Base-by-base conservation (phyloP, 2,329 filamentous ascomycete species). In the Fusarium nanum region DNA sequence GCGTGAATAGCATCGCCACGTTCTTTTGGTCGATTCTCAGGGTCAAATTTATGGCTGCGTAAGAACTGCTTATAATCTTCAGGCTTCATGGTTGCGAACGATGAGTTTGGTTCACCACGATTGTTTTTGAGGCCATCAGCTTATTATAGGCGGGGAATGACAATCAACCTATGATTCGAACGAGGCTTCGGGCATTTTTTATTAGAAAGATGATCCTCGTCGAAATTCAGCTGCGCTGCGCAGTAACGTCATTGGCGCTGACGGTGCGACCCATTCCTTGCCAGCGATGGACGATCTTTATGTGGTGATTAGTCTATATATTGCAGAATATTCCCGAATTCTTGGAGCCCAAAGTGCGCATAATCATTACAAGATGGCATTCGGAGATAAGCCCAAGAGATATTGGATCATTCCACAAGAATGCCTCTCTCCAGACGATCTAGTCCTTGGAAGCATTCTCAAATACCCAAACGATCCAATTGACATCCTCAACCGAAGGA, bases 381-480 rank as follows among this genome's bases (percentile, higher is more conserved):
- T 68, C 41, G 49, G 41, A 7, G 61, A 67, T 22, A 63, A 44
- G 46, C 30, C 53, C 8, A 68, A 64, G 42, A 68, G 62, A 28
- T 48, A 68, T 42, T 68, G 66, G 66, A 68, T 68, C 9, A 54
- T 68, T 40, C 63, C 66, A 14, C 66, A 64, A 20, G 63, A 63
- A 40, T 63, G 54, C 8, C 58, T 68, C 8, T 18, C 48, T 20
- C 63, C 63, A 27, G 50, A 54, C 2, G 66, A 68, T 23, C n/a
- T 68, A 13, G 57, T 50, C 22, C 58, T 68, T 7, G 66, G 66
- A 7, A 63, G 23, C 45, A 44, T 67, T 18, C 48, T 68, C 18
- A 68, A 67, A 42, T 56, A 47, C 25, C 66, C 66, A 42, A 60
- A 57, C 16, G 63, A 68, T 22, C 53, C 63, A 11, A 60, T 68